phyloP scores from a whole-genome alignment of 2,329 filamentous ascomycete genomes.

The Beauveria medogensis region DNA sequence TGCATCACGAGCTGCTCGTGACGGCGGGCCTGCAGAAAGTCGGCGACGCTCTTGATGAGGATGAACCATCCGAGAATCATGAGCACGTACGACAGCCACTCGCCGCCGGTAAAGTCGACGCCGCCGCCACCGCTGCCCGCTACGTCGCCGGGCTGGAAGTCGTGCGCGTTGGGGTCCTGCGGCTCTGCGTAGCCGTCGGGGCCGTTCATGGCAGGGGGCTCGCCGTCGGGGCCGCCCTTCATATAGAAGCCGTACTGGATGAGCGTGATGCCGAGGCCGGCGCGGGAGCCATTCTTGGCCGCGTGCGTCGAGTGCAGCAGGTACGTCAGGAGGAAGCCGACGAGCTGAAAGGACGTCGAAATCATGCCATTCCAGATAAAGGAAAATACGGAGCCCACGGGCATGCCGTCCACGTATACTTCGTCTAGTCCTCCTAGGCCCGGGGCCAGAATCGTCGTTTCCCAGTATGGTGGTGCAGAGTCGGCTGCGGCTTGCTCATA shows the following conservation, averaged over 20 bases:
- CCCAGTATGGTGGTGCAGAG: conserved; percentile 95
- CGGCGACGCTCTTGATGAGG: conserved; percentile 83
- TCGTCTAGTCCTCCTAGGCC: conserved; percentile 86
- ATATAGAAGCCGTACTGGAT: conserved; percentile 97
- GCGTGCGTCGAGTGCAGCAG: conserved; percentile 96
- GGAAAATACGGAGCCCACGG: conserved; percentile 79
- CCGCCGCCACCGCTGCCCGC: conserved; percentile 38
- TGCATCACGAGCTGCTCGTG: conserved; percentile 92
- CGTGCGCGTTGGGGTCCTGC: conserved; percentile 80
- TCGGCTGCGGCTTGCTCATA: conserved; percentile 98
- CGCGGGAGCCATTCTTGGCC: conserved; percentile 92
- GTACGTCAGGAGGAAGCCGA: conserved; percentile 96
- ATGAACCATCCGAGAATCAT: conserved; percentile 99
- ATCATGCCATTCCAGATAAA: conserved; percentile 95
- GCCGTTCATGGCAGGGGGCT: conserved; percentile 36
- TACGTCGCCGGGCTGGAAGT: conserved; percentile 71
- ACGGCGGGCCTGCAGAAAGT: conserved; percentile 78
- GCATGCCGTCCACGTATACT: conserved; percentile 93
- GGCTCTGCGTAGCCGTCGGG: conserved; percentile 60
- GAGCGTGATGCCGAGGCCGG: conserved; percentile 87
- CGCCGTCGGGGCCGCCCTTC: conserved; percentile 52
- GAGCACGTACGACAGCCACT: conserved; percentile 84
- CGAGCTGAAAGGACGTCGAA: conserved; percentile 91
- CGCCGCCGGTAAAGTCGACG: conserved; percentile 59
- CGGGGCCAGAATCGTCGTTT: conserved; percentile 93